Percentiles rank a stretch among this genome's conserved stretches.
phyloP scores from a whole-genome alignment of 208 protist species.

The Phytomonas serpens region DNA sequence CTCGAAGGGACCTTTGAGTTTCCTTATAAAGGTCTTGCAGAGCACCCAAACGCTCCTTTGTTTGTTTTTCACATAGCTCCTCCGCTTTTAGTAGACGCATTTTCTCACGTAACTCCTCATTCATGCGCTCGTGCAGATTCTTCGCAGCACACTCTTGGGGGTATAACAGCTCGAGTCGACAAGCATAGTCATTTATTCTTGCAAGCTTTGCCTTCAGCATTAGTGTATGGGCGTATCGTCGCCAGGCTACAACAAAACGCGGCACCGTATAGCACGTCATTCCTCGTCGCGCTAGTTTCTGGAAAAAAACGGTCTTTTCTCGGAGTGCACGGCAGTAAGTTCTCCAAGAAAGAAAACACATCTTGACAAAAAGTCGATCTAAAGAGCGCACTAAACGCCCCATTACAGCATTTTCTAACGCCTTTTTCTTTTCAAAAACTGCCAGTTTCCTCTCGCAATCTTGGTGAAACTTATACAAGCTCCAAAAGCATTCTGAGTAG shows the following conservation, averaged over 20 bases:
- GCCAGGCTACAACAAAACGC: constrained; percentile 50
- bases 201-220: constrained; percentile 53
- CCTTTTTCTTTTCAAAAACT: constrained; percentile 26
- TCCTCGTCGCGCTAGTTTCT: constrained; percentile 36
- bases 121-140: constrained; percentile 48
- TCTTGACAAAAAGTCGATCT: constrained; percentile 70
- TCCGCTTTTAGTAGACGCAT: constrained; percentile 38
- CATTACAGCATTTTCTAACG: constrained; percentile 58
- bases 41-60: constrained; percentile 24
- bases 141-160: constrained; percentile 49
- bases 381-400: constrained; percentile 57
- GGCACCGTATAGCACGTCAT: constrained; percentile 36
- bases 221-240: constrained; percentile 63
- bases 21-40: constrained; percentile 49
- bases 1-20: constrained; percentile 39
- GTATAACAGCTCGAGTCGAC: constrained; percentile 65
- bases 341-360: constrained; percentile 79
- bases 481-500: constrained; percentile 71
- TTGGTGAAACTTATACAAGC: constrained; percentile 40
- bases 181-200: constrained; percentile 30
- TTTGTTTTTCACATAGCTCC: constrained; percentile 33
- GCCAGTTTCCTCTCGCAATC: constrained; percentile 26
- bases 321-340: constrained; percentile 45
- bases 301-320: constrained; percentile 52
- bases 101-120: constrained; percentile 67